Evolutionary conservation across 1,139 yeast species (phyloP).

Genomic region (Sugiyamaella castrensis): DNA sequence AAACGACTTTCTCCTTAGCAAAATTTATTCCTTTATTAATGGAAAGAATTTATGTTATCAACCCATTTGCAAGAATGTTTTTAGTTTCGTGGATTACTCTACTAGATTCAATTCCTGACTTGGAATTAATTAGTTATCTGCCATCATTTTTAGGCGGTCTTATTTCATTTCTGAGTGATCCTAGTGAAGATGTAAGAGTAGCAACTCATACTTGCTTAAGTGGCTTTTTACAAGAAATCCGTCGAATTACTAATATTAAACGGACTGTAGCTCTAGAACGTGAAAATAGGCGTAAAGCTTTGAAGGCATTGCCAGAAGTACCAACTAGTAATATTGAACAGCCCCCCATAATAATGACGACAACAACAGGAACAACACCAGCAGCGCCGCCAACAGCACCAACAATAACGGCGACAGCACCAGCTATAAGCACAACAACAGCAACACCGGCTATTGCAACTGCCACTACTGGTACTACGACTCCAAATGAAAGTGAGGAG

Average conservation of each 20-base stretch:
- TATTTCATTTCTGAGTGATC: conserved; percentile 72
- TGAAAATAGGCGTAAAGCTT: conserved; percentile 10
- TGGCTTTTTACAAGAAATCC: conserved; percentile 74
- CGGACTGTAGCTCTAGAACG: conserved; percentile 32
- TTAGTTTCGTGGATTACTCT: conserved; percentile 90
- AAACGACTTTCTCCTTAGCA: conserved; percentile 77
- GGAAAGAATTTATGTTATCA: conserved; percentile 88
- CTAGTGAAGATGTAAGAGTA: conserved; percentile 83
- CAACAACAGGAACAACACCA: too few relatives aligned
- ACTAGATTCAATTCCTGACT: conserved; percentile 86
- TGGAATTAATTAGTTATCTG: conserved; percentile 79
- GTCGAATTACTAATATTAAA: conserved; percentile 68
- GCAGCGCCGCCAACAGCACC: too few relatives aligned
- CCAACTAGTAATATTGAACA: background rate
- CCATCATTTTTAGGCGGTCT: conserved; percentile 90
- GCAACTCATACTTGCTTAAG: conserved; percentile 79
- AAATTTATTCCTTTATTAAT: conserved; percentile 85
- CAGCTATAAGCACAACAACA: too few relatives aligned
- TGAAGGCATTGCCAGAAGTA: background rate
- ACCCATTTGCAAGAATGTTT: conserved; percentile 89
- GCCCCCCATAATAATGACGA: background rate
- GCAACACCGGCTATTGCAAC: too few relatives aligned
- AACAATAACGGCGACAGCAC: too few relatives aligned
- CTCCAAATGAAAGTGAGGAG: too few relatives aligned
- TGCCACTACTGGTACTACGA: too few relatives aligned